A percentile compares a stretch with the other conserved stretches of the same genome.
phyloP scores from a whole-genome alignment of 352 stramenopile species.

The Phytophthora hibernalis region DNA sequence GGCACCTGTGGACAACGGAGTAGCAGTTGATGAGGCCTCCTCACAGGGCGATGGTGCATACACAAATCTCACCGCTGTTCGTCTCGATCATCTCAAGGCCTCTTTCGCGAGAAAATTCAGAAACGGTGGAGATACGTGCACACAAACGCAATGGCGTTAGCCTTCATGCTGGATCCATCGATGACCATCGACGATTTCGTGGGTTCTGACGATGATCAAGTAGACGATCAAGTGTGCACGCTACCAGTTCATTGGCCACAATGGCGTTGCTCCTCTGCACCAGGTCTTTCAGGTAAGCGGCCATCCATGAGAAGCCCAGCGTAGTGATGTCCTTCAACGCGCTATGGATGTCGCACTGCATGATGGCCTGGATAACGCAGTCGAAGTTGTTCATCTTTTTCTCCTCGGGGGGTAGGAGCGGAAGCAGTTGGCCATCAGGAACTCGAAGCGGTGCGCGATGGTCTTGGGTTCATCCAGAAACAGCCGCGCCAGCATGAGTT shows the following conservation, averaged over 20 bases:
- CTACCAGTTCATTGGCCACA: slow-evolving; percentile 47
- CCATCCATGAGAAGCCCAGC: slow-evolving; percentile 83
- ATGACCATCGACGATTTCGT: slow-evolving; percentile 15
- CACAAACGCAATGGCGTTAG: slow-evolving; percentile 19
- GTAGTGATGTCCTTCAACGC: slow-evolving; percentile 70
- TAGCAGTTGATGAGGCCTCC: background rate
- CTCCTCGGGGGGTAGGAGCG: slow-evolving; percentile 51
- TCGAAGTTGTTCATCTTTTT: slow-evolving; percentile 89
- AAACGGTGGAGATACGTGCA: slow-evolving; percentile 18
- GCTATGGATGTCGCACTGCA: slow-evolving; percentile 78
- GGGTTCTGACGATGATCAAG: slow-evolving; percentile 9
- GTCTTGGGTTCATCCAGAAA: slow-evolving; percentile 80
- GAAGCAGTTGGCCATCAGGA: slow-evolving; percentile 82
- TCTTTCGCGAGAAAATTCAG: slow-evolving; percentile 10
- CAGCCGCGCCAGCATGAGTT: slow-evolving; percentile 80
- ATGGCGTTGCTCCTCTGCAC: slow-evolving; percentile 64
- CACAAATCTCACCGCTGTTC: background rate
- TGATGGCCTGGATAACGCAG: slow-evolving; percentile 79
- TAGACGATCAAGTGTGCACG: slow-evolving; percentile 17
- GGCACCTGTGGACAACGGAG: background rate
- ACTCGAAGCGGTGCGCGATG: slow-evolving; percentile 79
- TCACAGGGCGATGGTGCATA: slow-evolving; percentile 1
- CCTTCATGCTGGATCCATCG: slow-evolving; percentile 9
- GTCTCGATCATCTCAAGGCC: slow-evolving; percentile 5
- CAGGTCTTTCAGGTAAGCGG: slow-evolving; percentile 67